phyloP scores from a whole-genome alignment of 2,329 filamentous ascomycete species.

The Pseudogymnoascus sp. region DNA sequence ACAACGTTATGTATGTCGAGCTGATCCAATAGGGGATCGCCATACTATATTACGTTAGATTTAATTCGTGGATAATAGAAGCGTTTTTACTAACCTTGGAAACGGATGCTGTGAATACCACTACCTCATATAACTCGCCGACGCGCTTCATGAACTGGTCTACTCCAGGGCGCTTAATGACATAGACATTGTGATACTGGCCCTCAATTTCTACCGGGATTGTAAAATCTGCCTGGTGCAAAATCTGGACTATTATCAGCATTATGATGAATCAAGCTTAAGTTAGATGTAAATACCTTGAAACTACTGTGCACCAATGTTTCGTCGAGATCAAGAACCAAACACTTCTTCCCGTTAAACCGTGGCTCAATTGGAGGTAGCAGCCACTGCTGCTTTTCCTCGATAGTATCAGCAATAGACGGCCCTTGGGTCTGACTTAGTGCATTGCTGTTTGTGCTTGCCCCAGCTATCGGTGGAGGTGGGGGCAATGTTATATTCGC shows the following conservation, averaged over 20 bases:
- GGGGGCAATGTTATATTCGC: slow-evolving; percentile 19
- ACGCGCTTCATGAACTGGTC: slow-evolving; percentile 99
- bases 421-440: slow-evolving; percentile 21
- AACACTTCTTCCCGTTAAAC: slow-evolving; percentile 80
- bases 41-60: slow-evolving; percentile 55
- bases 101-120: slow-evolving; percentile 96
- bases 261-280: not conserved
- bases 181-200: slow-evolving; percentile 98
- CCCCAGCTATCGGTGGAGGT: slow-evolving; percentile 19
- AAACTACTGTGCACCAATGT: slow-evolving; percentile 98
- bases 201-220: slow-evolving; percentile 98
- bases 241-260: slow-evolving; percentile 52
- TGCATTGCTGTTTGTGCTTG: slow-evolving; percentile 14
- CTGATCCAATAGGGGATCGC: slow-evolving; percentile 90
- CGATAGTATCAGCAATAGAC: slow-evolving; percentile 19
- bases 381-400: slow-evolving; percentile 39
- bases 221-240: slow-evolving; percentile 97
- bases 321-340: slow-evolving; percentile 93
- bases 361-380: slow-evolving; percentile 75
- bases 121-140: slow-evolving; percentile 94
- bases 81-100: slow-evolving; percentile 65
- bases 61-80: not conserved
- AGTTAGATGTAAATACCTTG: slow-evolving; percentile 54
- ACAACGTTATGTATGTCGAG: slow-evolving; percentile 95
- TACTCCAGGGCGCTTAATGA: slow-evolving; percentile 97